A percentile compares a stretch with the other conserved stretches of the same genome.
phyloP scores from a whole-genome alignment of 2,329 filamentous ascomycete genomes.

The Fusarium sp. region DNA sequence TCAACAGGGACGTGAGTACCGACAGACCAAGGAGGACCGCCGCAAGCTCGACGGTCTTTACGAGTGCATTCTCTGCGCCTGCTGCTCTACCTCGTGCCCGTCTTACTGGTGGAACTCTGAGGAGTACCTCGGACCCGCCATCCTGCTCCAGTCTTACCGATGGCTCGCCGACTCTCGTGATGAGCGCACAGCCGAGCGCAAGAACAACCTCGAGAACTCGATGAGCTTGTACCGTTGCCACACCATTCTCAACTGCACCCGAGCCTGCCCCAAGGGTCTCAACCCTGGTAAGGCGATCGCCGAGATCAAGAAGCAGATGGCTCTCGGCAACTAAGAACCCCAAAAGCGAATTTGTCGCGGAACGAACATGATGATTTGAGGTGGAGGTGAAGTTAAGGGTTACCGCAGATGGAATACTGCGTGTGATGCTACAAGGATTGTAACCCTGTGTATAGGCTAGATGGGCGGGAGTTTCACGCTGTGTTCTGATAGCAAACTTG shows the following conservation, averaged over 20 bases:
- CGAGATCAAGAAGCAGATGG: conserved; percentile 98
- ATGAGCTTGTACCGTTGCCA: conserved; percentile 99
- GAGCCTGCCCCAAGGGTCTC: conserved; percentile 97
- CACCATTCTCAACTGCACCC: conserved; percentile 98
- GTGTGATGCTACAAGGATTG: conserved; percentile 42
- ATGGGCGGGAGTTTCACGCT: conserved; percentile 43
- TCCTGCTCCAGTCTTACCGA: conserved; percentile 96
- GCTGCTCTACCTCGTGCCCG: conserved; percentile 99
- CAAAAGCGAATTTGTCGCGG: conserved; percentile 19
- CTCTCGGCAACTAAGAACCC: conserved; percentile 56
- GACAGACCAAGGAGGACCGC: conserved; percentile 90
- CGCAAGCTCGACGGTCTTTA: conserved; percentile 98
- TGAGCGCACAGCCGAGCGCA: conserved; percentile 87
- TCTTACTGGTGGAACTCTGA: conserved; percentile 99
- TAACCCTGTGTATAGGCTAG: conserved; percentile 46
- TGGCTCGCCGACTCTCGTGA: conserved; percentile 97
- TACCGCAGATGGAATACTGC: conserved; percentile 37
- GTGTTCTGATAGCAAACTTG: conserved; percentile 45
- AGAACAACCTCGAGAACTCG: conserved; percentile 93
- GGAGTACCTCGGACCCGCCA: conserved; percentile 96
- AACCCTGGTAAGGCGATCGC: conserved; percentile 97
- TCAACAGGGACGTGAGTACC: conserved; percentile 86
- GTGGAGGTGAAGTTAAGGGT: conserved; percentile 34
- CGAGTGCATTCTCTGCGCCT: conserved; percentile 99
- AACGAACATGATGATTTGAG: conserved; percentile 31